Evolutionary conservation across 2,329 filamentous ascomycete species (phyloP).

Genomic region (Davidsoniella neocaledoniae): DNA sequence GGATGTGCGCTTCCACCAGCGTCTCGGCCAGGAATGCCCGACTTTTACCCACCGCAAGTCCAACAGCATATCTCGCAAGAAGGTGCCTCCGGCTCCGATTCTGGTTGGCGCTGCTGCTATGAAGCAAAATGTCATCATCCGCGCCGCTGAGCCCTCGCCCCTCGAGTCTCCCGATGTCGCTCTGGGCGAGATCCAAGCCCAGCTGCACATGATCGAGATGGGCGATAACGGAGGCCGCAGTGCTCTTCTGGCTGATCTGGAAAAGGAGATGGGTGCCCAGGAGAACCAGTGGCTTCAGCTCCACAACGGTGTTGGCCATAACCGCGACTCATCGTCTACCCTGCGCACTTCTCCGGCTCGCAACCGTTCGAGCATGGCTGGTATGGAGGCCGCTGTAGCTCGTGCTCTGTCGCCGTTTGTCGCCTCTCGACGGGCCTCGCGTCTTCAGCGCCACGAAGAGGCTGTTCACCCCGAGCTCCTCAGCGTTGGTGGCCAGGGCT

Average conservation of each 20-base stretch:
- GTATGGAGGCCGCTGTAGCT: conserved; percentile 1
- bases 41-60: conserved; percentile 39
- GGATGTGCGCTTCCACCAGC: conserved; percentile 31
- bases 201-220: conserved; percentile 31
- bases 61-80: conserved; percentile 29
- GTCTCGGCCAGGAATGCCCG: conserved; percentile 40
- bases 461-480: conserved; percentile 8
- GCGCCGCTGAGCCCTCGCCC: conserved; percentile 33
- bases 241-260: conserved; percentile 39
- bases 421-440: conserved; percentile 3
- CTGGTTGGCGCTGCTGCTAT: conserved; percentile 26
- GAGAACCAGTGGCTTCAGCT: conserved; percentile 43
- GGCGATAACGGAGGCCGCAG: not conserved
- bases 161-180: conserved; percentile 35
- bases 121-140: conserved; percentile 27
- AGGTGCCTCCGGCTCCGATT: conserved; percentile 39
- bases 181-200: conserved; percentile 32
- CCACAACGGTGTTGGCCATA: conserved; percentile 28
- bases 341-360: conserved; percentile 19
- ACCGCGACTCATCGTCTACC: conserved; percentile 34
- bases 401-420: conserved; percentile 2
- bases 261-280: conserved; percentile 44
- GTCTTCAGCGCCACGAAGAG: conserved; percentile 4
- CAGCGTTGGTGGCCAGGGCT: conserved; percentile 3
- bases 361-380: not conserved